phyloP scores from a whole-genome alignment of 108 stramenopile species.

The Cyclotella baltica region DNA sequence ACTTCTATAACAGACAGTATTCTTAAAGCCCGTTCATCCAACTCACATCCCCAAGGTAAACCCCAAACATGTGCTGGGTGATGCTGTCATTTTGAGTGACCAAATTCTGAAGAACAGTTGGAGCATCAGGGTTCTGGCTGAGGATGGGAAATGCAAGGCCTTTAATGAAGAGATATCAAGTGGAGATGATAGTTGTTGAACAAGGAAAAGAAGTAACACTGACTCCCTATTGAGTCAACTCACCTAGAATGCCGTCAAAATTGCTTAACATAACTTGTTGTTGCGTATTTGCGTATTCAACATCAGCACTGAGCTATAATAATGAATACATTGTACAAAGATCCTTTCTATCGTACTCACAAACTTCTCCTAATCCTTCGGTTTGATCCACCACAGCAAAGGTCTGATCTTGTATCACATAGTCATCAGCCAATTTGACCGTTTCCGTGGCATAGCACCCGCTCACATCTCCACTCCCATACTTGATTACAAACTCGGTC shows the following conservation, averaged over 20 bases:
- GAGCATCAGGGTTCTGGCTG: constrained; percentile 71
- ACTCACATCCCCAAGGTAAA: constrained; percentile 97
- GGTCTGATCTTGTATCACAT: constrained; percentile 66
- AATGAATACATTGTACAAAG: constrained; percentile 31
- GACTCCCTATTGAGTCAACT: too few species aligned
- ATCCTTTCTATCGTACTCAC: constrained; percentile 56
- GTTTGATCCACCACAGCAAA: constrained; percentile 90
- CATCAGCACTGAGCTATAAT: not conserved
- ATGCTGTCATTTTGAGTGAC: constrained; percentile 77
- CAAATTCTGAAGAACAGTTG: constrained; percentile 93
- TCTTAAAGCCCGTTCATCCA: too few species aligned
- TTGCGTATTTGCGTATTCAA: constrained; percentile 10
- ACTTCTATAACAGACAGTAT: too few species aligned
- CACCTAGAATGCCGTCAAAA: constrained; percentile 99
- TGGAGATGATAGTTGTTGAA: too few species aligned
- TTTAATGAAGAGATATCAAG: too few species aligned
- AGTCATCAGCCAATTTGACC: constrained; percentile 78
- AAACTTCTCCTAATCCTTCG: constrained; percentile 94
- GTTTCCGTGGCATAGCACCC: constrained; percentile 74
- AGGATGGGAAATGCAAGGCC: constrained; percentile 94
- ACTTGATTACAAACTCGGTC: constrained; percentile 90
- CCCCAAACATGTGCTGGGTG: constrained; percentile 86
- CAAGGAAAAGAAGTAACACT: too few species aligned
- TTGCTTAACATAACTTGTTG: constrained; percentile 73
- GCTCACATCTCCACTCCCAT: constrained; percentile 88